Percentiles rank a stretch among this genome's conserved stretches.
Conservation (phyloP, 352 stramenopile genomes). For the Sclerospora graminicola region DNA sequence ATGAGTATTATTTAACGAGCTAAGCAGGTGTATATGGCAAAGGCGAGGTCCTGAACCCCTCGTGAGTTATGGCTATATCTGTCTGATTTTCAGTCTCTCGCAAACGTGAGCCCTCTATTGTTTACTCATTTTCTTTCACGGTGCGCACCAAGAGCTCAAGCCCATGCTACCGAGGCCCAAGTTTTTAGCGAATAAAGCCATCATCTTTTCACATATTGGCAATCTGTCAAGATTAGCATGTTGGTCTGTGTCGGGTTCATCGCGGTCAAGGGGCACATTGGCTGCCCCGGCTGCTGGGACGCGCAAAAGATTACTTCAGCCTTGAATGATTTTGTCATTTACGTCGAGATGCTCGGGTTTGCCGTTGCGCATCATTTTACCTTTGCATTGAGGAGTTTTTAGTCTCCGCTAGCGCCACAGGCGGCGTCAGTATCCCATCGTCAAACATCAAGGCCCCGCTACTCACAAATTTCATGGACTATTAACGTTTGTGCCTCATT, state of each 20-base stretch:
- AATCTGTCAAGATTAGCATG: slow-evolving; percentile 86
- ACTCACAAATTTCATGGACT: slow-evolving; percentile 83
- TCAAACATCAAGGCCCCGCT: slow-evolving; percentile 80
- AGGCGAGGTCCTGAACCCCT: slow-evolving; percentile 80
- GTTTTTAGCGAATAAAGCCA: slow-evolving; percentile 90
- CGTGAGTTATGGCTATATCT: slow-evolving; percentile 84
- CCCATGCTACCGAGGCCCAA: slow-evolving; percentile 88
- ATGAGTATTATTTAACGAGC: slow-evolving; percentile 80
- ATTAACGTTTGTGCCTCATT: too few species aligned
- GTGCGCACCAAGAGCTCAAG: slow-evolving; percentile 82
- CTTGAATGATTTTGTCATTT: slow-evolving; percentile 92
- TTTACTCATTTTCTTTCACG: slow-evolving; percentile 90
- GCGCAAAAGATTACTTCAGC: slow-evolving; percentile 82
- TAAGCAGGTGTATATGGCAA: slow-evolving; percentile 84
- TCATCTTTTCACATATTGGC: slow-evolving; percentile 96
- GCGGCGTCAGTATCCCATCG: too few species aligned
- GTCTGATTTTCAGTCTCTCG: slow-evolving; percentile 81
- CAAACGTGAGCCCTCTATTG: slow-evolving; percentile 92
- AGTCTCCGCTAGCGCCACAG: slow-evolving; percentile 10
- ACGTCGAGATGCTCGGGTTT: slow-evolving; percentile 91
- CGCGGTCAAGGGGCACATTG: slow-evolving; percentile 74
- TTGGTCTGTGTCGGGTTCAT: slow-evolving; percentile 84
- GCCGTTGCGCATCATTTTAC: slow-evolving; percentile 88
- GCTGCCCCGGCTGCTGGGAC: slow-evolving; percentile 78
- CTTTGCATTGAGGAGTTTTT: slow-evolving; percentile 90